A percentile compares a stretch with the other conserved stretches of the same genome.
Conservation (phyloP, 768 basidiomycete species). For the Basidioascus undulatus region DNA sequence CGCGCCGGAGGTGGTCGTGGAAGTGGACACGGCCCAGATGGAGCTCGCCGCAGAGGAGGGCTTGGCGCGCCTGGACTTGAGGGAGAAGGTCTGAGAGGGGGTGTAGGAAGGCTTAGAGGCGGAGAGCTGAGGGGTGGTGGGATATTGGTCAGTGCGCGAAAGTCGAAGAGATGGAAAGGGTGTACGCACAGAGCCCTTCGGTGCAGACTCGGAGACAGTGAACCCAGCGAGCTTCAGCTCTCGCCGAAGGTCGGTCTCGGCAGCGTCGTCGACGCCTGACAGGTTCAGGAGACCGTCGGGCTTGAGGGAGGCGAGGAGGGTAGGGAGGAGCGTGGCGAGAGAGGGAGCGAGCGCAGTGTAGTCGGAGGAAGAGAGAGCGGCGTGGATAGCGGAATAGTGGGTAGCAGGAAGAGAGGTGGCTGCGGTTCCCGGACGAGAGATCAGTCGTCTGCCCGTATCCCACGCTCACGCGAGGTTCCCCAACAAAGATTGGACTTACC, state of each 20-base stretch:
- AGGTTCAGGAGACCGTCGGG: slow-evolving; percentile 49
- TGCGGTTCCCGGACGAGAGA: neutral
- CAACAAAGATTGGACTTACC: slow-evolving; percentile 25
- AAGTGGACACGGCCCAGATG: slow-evolving; percentile 7
- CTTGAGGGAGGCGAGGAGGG: slow-evolving; percentile 33
- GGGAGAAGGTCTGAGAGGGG: slow-evolving; percentile 50
- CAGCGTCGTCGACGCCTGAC: slow-evolving; percentile 25
- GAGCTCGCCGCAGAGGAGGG: slow-evolving; percentile 21
- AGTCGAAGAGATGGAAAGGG: neutral
- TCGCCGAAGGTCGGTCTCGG: slow-evolving; percentile 26
- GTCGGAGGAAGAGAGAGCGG: slow-evolving; percentile 38
- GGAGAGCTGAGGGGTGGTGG: neutral
- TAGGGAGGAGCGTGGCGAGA: slow-evolving; percentile 31
- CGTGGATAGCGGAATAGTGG: slow-evolving; percentile 23
- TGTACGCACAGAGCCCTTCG: neutral
- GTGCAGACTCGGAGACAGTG: slow-evolving; percentile 16
- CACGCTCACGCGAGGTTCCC: neutral
- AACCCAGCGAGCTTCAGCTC: slow-evolving; percentile 46
- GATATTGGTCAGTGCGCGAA: neutral
- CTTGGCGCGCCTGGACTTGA: slow-evolving; percentile 1
- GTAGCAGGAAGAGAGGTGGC: slow-evolving; percentile 7
- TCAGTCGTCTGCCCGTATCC: neutral
- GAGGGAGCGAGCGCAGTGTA: slow-evolving; percentile 34
- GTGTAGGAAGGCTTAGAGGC: slow-evolving; percentile 19
- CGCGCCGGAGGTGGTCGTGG: slow-evolving; percentile 6